Percentiles rank a stretch among this genome's conserved stretches.
Evolutionary conservation across 495 filamentous ascomycete species (phyloP).

Genomic region (Thermothielavioides terrestris): DNA sequence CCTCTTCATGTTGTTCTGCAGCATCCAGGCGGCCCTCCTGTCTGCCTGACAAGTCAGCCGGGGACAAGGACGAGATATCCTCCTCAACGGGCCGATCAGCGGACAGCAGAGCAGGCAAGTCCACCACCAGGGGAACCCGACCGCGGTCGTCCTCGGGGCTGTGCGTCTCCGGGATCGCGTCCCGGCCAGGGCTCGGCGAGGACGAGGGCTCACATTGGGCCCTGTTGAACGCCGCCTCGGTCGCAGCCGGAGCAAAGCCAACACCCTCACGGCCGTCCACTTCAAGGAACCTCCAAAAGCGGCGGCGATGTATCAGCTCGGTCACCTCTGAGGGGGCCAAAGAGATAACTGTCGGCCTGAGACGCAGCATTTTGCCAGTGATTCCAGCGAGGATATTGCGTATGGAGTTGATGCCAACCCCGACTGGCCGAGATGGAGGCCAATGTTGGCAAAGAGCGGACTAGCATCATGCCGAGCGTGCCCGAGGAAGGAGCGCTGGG

Average conservation of each 20-base stretch:
- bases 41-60: neutral
- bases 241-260: neutral
- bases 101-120: neutral
- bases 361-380: conserved; percentile 45
- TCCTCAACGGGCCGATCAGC: neutral
- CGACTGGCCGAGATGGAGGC: neutral
- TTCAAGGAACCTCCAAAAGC: conserved; percentile 30
- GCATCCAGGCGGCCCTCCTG: neutral
- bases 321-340: conserved; percentile 47
- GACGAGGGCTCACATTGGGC: neutral
- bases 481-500: too few relatives aligned
- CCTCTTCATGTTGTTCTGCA: neutral
- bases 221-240: neutral
- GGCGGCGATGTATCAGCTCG: conserved; percentile 37
- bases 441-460: neutral
- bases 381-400: neutral
- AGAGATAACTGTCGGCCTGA: conserved; percentile 43
- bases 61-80: neutral
- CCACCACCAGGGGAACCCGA: neutral
- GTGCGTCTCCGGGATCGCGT: neutral
- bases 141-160: too few relatives aligned
- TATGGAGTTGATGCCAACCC: neutral
- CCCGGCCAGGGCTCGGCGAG: neutral
- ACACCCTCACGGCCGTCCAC: conserved; percentile 7
- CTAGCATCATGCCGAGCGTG: too few relatives aligned